Conservation (phyloP, 495 filamentous ascomycete genomes). For the Penicillium verhagenii region DNA sequence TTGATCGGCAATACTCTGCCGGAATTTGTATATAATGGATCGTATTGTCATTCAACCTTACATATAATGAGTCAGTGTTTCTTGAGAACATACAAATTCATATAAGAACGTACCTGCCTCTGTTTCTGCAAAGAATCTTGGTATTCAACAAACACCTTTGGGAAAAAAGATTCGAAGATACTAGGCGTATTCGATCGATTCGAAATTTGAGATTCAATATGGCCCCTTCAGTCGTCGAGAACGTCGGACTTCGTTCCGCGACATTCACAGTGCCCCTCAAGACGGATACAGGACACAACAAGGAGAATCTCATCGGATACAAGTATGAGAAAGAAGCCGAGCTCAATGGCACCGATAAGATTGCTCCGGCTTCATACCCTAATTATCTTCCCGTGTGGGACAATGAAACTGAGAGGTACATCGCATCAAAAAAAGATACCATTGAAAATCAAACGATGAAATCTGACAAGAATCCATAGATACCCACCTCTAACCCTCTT, state of each 20-base stretch:
- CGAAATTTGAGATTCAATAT: conserved; percentile 25
- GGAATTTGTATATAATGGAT: conserved; percentile 12
- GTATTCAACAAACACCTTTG: too few species aligned
- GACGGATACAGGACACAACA: conserved; percentile 54
- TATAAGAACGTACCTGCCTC: too few species aligned
- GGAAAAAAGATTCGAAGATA: too few species aligned
- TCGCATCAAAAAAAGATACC: not conserved
- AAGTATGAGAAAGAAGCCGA: conserved; percentile 45
- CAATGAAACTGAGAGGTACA: conserved; percentile 46
- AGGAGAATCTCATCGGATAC: conserved; percentile 58
- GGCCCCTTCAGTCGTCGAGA: conserved; percentile 56
- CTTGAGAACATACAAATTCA: too few species aligned
- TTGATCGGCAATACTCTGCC: conserved; percentile 8
- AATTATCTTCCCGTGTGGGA: conserved; percentile 80
- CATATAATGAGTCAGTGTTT: too few species aligned
- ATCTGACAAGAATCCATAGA: conserved; percentile 15
- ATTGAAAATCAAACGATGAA: not conserved
- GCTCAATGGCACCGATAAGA: conserved; percentile 43
- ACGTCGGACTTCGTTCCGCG: conserved; percentile 32
- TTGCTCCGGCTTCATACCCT: conserved; percentile 57
- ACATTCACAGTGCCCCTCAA: conserved; percentile 35
- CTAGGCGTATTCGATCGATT: too few species aligned
- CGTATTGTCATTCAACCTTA: too few species aligned
- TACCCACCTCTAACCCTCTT: conserved; percentile 45
- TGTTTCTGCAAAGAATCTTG: too few species aligned